Percentiles rank a stretch among this genome's conserved stretches.
Conservation (phyloP, 2,329 filamentous ascomycete genomes). For the Clonostachys chloroleuca region DNA sequence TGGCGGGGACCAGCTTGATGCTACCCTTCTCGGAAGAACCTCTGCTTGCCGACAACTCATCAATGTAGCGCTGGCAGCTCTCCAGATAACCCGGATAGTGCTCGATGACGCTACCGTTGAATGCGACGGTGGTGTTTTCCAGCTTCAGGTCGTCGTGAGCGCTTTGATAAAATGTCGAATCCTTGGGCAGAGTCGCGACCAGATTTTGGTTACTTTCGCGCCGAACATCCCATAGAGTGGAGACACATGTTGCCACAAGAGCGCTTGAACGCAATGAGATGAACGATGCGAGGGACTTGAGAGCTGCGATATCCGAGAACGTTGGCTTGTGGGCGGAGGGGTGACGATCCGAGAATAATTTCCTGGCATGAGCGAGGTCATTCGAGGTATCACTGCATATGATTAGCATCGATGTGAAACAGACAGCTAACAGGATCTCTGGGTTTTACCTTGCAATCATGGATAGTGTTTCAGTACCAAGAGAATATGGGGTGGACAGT, state of each 20-base stretch:
- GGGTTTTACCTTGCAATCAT: conserved; percentile 45
- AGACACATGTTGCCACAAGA: conserved; percentile 53
- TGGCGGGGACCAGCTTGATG: conserved; percentile 63
- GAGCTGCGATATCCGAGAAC: conserved; percentile 40
- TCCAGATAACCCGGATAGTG: conserved; percentile 66
- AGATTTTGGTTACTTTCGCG: conserved; percentile 37
- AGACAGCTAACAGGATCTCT: background rate
- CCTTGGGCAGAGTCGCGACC: conserved; percentile 17
- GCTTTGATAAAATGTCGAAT: conserved; percentile 29
- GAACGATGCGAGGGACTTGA: conserved; percentile 48
- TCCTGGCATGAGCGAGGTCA: conserved; percentile 33
- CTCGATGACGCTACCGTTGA: conserved; percentile 76
- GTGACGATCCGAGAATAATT: conserved; percentile 44
- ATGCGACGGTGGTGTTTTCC: conserved; percentile 59
- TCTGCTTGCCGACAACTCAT: conserved; percentile 44
- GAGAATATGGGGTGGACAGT: conserved; percentile 46
- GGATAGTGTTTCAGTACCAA: conserved; percentile 58
- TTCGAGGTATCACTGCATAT: background rate
- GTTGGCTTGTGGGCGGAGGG: conserved; percentile 36
- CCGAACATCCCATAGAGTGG: conserved; percentile 54
- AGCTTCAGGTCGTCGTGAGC: conserved; percentile 46
- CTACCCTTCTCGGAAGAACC: conserved; percentile 26
- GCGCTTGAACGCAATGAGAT: conserved; percentile 55
- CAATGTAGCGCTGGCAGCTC: conserved; percentile 58
- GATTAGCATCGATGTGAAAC: background rate